These are phyloP conservation scores for Amanita pseudoporphyria DNA, from an alignment of 768 basidiomycete species.

Conservation along the genomic window DNA sequence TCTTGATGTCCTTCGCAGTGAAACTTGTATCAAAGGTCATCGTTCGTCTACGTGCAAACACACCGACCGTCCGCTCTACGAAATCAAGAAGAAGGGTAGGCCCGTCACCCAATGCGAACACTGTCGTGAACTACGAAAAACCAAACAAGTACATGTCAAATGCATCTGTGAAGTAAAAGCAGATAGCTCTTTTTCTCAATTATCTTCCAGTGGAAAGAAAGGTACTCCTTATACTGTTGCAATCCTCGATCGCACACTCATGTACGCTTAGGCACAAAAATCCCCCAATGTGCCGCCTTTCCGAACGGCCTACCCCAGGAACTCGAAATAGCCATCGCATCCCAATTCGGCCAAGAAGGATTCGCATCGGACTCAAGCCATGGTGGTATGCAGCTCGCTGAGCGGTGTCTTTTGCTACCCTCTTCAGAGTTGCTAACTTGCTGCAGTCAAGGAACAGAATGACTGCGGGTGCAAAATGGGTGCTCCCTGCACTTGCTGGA, in stretches of 20 bases:
- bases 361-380: slow-evolving; percentile 51
- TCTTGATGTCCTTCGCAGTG: slow-evolving; percentile 33
- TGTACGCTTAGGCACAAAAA: slow-evolving; percentile 36
- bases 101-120: slow-evolving; percentile 87
- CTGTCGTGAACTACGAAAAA: slow-evolving; percentile 79
- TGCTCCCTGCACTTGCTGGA: slow-evolving; percentile 49
- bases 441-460: slow-evolving; percentile 28
- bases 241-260: slow-evolving; percentile 34
- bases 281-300: slow-evolving; percentile 67
- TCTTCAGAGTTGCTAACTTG: slow-evolving; percentile 34
- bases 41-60: slow-evolving; percentile 85
- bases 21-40: slow-evolving; percentile 93
- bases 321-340: slow-evolving; percentile 54
- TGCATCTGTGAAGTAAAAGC: slow-evolving; percentile 77
- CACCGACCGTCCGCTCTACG: slow-evolving; percentile 78
- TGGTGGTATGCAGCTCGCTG: slow-evolving; percentile 50
- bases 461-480: slow-evolving; percentile 41
- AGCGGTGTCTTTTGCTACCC: slow-evolving; percentile 24
- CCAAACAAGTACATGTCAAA: slow-evolving; percentile 79
- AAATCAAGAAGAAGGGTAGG: slow-evolving; percentile 90
- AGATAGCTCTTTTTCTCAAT: slow-evolving; percentile 34
- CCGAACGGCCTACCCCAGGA: slow-evolving; percentile 67
- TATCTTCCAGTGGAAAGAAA: slow-evolving; percentile 41
- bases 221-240: slow-evolving; percentile 36
- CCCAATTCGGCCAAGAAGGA: slow-evolving; percentile 35